phyloP scores from a whole-genome alignment of 345 rosid genomes.

The Linum tenue region DNA sequence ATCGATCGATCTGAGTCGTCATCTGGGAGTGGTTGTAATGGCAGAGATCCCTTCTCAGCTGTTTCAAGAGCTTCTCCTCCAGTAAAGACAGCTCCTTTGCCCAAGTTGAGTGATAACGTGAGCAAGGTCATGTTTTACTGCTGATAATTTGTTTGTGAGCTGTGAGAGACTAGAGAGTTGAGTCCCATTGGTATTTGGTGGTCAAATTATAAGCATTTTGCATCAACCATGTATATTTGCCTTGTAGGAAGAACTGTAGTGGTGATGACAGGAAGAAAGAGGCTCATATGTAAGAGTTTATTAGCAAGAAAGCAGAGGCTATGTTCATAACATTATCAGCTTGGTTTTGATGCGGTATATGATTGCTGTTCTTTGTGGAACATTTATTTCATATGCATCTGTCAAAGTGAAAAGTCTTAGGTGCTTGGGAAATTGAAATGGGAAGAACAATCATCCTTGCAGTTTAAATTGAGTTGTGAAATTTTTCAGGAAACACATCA shows the following conservation, averaged over 20 bases:
- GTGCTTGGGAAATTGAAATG: not conserved
- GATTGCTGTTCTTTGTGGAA: not conserved
- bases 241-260: not conserved
- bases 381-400: not conserved
- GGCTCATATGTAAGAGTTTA: too few relatives aligned
- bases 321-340: not conserved
- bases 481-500: too few relatives aligned
- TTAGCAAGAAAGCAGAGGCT: not conserved
- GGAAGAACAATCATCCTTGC: not conserved
- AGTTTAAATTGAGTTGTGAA: too few relatives aligned
- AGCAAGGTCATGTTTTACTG: slow-evolving; percentile 94
- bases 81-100: slow-evolving; percentile 54
- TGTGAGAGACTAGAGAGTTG: not conserved
- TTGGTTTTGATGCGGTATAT: too few relatives aligned
- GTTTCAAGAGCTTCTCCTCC: slow-evolving; percentile 68
- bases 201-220: too few relatives aligned
- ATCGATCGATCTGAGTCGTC: slow-evolving; percentile 57
- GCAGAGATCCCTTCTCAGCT: slow-evolving; percentile 27
- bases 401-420: not conserved
- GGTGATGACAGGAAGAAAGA: not conserved
- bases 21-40: slow-evolving; percentile 11
- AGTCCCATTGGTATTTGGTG: not conserved
- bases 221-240: too few relatives aligned
- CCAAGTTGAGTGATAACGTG: slow-evolving; percentile 72
- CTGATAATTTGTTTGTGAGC: slow-evolving; percentile 18